These are phyloP conservation scores for Ogataea naganishii DNA, from an alignment of 805 yeast species.

Conservation along the genomic window DNA sequence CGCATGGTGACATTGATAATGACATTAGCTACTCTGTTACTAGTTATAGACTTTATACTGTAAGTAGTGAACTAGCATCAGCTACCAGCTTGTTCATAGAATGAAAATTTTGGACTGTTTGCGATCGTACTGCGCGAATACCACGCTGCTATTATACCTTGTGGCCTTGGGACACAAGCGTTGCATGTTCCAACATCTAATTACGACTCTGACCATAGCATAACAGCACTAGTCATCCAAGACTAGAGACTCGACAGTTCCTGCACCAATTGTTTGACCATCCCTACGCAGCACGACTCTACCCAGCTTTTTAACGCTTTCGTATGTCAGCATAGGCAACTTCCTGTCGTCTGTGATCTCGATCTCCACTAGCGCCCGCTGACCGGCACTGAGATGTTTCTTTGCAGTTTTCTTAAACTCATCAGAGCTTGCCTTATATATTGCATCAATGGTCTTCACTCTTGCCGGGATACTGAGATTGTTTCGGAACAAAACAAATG, in stretches of 20 bases:
- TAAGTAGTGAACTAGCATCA: slow-evolving; percentile 10
- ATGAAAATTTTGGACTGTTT: too few relatives aligned
- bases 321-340: slow-evolving; percentile 44
- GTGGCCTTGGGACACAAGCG: too few relatives aligned
- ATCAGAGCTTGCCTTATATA: slow-evolving; percentile 17
- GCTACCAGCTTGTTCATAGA: too few relatives aligned
- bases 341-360: slow-evolving; percentile 36
- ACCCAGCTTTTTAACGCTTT: slow-evolving; percentile 45
- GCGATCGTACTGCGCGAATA: too few relatives aligned
- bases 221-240: too few relatives aligned
- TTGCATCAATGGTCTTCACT: slow-evolving; percentile 35
- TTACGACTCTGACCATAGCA: too few relatives aligned
- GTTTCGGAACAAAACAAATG: slow-evolving; percentile 70
- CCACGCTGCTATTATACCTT: too few relatives aligned
- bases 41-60: slow-evolving; percentile 44
- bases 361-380: slow-evolving; percentile 49
- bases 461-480: slow-evolving; percentile 65
- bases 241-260: slow-evolving; percentile 17
- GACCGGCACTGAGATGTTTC: slow-evolving; percentile 52
- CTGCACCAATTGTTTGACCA: slow-evolving; percentile 59
- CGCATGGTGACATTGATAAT: slow-evolving; percentile 48
- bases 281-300: slow-evolving; percentile 63
- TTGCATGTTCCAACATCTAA: too few relatives aligned
- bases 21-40: slow-evolving; percentile 43
- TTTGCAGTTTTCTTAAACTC: slow-evolving; percentile 37